Percentiles rank a stretch among this genome's conserved stretches.
Evolutionary conservation across 352 stramenopile species (phyloP).

Genomic region (Nothophytophthora sp.): DNA sequence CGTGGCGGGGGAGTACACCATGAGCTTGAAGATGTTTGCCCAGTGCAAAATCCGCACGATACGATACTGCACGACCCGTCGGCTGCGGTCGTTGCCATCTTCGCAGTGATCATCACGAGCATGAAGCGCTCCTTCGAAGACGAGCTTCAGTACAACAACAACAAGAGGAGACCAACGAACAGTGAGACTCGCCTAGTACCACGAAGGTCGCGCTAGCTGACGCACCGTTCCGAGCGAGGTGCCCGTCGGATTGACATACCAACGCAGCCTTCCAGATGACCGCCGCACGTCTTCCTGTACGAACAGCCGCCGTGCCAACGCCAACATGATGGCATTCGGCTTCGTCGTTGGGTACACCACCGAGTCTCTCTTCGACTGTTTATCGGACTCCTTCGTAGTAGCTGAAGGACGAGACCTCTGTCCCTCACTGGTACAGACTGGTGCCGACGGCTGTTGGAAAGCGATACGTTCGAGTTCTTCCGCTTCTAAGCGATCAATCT

Average conservation of each 20-base stretch:
- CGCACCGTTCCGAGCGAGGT: constrained; percentile 50
- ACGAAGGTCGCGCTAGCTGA: too few species aligned
- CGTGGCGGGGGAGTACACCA: constrained; percentile 38
- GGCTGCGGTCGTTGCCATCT: too few species aligned
- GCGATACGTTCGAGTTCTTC: constrained; percentile 13
- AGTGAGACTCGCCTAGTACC: too few species aligned
- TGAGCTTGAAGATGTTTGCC: constrained; percentile 28
- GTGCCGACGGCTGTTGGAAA: too few species aligned
- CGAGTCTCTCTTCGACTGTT: constrained; percentile 18
- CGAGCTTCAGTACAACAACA: constrained; percentile 17
- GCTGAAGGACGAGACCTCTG: too few species aligned
- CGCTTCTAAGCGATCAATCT: constrained; percentile 17
- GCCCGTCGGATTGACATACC: constrained; percentile 20
- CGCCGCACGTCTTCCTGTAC: constrained; percentile 1
- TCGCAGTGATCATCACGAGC: not conserved
- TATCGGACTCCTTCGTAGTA: too few species aligned
- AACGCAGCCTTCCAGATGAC: not conserved
- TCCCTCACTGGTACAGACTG: too few species aligned
- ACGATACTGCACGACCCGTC: not conserved
- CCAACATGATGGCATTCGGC: constrained; percentile 15
- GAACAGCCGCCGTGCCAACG: constrained; percentile 14
- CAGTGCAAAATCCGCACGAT: constrained; percentile 40
- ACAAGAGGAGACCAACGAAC: not conserved
- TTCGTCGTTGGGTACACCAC: constrained; percentile 10
- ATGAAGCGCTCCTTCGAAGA: constrained; percentile 38